Percentiles rank a stretch among this genome's conserved stretches.
Conservation (phyloP, 2,329 filamentous ascomycete genomes). For the Cladobotryum mycophilum region DNA sequence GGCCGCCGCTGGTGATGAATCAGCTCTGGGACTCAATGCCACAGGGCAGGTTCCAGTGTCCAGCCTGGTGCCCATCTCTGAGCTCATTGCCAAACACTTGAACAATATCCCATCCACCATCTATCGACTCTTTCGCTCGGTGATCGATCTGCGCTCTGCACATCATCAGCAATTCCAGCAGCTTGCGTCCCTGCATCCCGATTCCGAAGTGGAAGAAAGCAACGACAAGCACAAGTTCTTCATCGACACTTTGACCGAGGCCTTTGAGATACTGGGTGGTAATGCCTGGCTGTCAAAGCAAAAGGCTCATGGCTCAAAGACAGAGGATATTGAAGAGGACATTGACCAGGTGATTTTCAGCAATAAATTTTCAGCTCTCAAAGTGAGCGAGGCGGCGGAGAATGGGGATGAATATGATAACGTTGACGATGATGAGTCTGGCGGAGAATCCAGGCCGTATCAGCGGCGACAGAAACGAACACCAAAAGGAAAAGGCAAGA, state of each 20-base stretch:
- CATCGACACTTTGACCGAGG: slow-evolving; percentile 33
- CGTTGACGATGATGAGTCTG: not conserved
- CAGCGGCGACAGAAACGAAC: not conserved
- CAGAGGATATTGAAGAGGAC: slow-evolving; percentile 18
- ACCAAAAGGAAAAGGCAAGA: slow-evolving; percentile 12
- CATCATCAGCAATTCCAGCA: slow-evolving; percentile 26
- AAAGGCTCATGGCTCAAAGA: slow-evolving; percentile 12
- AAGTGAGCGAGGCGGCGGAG: slow-evolving; percentile 5
- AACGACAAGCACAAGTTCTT: slow-evolving; percentile 37
- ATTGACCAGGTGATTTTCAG: slow-evolving; percentile 8
- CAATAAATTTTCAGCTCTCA: slow-evolving; percentile 16
- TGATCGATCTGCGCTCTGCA: slow-evolving; percentile 30
- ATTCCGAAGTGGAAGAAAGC: slow-evolving; percentile 31
- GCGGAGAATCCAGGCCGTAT: not conserved
- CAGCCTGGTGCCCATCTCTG: slow-evolving; percentile 31
- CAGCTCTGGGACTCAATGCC: slow-evolving; percentile 25
- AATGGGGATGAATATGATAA: slow-evolving; percentile 9
- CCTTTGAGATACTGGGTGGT: slow-evolving; percentile 31
- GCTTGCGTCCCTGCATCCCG: slow-evolving; percentile 23
- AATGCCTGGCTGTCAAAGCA: slow-evolving; percentile 17
- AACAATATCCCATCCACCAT: slow-evolving; percentile 27
- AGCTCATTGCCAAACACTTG: slow-evolving; percentile 33
- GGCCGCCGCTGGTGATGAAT: slow-evolving; percentile 11
- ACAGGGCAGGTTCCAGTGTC: slow-evolving; percentile 32
- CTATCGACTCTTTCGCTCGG: slow-evolving; percentile 29